Conservation (phyloP, 202 grass and related monocot genomes). For the Cymbopogon flexuosus region DNA sequence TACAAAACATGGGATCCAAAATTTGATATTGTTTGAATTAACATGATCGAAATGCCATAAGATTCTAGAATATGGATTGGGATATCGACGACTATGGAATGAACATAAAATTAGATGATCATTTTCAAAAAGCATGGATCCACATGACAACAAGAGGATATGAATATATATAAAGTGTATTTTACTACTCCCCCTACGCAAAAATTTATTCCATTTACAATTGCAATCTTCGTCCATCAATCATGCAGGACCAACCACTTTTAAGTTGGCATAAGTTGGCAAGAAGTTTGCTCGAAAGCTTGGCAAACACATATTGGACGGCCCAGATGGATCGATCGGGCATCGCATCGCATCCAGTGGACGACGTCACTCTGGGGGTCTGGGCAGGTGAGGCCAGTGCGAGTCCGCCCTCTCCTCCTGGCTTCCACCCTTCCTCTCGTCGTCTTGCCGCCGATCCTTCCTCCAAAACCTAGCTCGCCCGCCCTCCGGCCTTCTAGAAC, state of each 20-base stretch:
- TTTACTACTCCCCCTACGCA: not conserved
- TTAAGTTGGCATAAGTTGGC: not conserved
- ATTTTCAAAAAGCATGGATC: not conserved
- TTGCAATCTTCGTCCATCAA: not conserved
- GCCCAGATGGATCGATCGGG: constrained; percentile 6
- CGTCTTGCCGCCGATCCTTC: constrained; percentile 1
- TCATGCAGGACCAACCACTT: not conserved
- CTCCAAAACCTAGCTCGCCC: constrained; percentile 3
- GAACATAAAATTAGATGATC: not conserved
- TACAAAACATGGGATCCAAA: not conserved
- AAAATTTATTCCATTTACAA: not conserved
- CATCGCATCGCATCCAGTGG: constrained; percentile 5
- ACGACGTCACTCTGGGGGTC: not conserved
- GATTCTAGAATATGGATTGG: not conserved
- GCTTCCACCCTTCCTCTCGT: not conserved
- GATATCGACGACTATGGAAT: not conserved
- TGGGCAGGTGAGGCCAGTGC: not conserved
- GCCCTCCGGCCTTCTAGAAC: not conserved
- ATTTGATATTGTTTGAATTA: not conserved
- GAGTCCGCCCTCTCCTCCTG: not conserved
- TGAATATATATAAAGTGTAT: not conserved
- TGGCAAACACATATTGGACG: not conserved
- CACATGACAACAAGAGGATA: not conserved
- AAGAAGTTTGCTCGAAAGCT: not conserved
- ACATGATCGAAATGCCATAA: not conserved